phyloP scores from a whole-genome alignment of 2,329 filamentous ascomycete species.

The Cryphonectria nitschkei region DNA sequence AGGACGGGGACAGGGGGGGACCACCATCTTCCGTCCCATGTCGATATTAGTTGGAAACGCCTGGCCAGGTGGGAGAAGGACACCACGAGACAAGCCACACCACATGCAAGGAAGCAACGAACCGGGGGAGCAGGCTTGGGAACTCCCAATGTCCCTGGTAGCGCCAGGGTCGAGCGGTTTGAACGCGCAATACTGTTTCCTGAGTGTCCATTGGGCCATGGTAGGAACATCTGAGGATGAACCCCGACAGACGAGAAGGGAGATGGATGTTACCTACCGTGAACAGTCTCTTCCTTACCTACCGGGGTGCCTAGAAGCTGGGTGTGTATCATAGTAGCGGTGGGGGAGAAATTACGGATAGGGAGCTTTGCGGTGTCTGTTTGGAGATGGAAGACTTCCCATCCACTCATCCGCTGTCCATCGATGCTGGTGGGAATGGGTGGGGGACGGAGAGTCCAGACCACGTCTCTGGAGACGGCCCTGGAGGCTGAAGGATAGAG shows the following conservation, averaged over 20 bases:
- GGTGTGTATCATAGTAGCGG: conserved; percentile 1
- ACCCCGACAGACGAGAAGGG: background rate
- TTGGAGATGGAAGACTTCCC: conserved; percentile 7
- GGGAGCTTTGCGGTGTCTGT: background rate
- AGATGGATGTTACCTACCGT: background rate
- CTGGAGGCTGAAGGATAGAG: background rate
- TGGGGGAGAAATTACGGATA: conserved; percentile 1
- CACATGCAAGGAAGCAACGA: background rate
- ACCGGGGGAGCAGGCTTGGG: background rate
- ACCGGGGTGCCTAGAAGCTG: background rate
- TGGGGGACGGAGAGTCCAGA: background rate
- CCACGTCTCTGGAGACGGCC: background rate
- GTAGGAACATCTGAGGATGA: background rate
- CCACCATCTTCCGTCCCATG: conserved; percentile 12
- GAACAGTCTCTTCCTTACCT: background rate
- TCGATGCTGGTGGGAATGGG: background rate
- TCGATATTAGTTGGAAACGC: conserved; percentile 6
- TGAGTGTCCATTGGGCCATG: background rate
- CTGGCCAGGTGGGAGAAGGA: background rate
- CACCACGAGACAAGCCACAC: conserved; percentile 12
- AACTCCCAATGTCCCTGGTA: background rate
- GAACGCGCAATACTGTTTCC: background rate
- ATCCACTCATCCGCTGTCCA: conserved; percentile 12
- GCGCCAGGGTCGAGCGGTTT: conserved; percentile 4
- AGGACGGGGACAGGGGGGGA: background rate